A percentile compares a stretch with the other conserved stretches of the same genome.
phyloP scores from a whole-genome alignment of 2,329 filamentous ascomycete species.

The Aspergillus proliferans region DNA sequence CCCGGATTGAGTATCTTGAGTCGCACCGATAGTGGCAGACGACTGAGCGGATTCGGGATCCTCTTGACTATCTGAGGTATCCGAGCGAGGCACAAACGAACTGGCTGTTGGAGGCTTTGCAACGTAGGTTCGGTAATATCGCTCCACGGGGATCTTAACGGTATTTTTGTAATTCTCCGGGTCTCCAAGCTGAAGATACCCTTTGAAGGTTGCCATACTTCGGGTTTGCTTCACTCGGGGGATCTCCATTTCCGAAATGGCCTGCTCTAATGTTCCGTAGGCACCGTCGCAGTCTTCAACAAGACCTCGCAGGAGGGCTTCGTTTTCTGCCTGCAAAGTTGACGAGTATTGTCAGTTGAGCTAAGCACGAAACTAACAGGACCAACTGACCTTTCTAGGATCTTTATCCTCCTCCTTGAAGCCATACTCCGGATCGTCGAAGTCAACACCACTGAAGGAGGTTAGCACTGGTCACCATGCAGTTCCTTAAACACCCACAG shows the following conservation, averaged over 20 bases:
- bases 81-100: slow-evolving; percentile 59
- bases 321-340: slow-evolving; percentile 58
- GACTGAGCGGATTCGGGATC: slow-evolving; percentile 42
- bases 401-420: slow-evolving; percentile 88
- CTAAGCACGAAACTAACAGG: neutral
- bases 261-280: slow-evolving; percentile 81
- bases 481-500: slow-evolving; percentile 51
- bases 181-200: slow-evolving; percentile 72
- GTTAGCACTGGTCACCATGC: slow-evolving; percentile 16
- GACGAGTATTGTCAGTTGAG: neutral
- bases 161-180: slow-evolving; percentile 66
- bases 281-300: slow-evolving; percentile 63
- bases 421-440: slow-evolving; percentile 83
- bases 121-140: slow-evolving; percentile 79
- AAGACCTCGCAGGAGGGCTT: slow-evolving; percentile 59
- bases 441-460: slow-evolving; percentile 69
- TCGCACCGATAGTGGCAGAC: slow-evolving; percentile 39
- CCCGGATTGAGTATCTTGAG: slow-evolving; percentile 20
- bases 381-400: slow-evolving; percentile 52
- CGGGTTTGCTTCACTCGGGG: slow-evolving; percentile 71
- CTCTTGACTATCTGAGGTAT: slow-evolving; percentile 42
- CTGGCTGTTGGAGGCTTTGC: slow-evolving; percentile 70
- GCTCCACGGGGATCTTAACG: slow-evolving; percentile 76
- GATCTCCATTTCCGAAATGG: slow-evolving; percentile 69
- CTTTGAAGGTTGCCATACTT: slow-evolving; percentile 73